Evolutionary conservation across 495 filamentous ascomycete genomes (phyloP), one percentile per base, ranked within the genome.

Genomic region (Talaromyces ruber): DNA sequence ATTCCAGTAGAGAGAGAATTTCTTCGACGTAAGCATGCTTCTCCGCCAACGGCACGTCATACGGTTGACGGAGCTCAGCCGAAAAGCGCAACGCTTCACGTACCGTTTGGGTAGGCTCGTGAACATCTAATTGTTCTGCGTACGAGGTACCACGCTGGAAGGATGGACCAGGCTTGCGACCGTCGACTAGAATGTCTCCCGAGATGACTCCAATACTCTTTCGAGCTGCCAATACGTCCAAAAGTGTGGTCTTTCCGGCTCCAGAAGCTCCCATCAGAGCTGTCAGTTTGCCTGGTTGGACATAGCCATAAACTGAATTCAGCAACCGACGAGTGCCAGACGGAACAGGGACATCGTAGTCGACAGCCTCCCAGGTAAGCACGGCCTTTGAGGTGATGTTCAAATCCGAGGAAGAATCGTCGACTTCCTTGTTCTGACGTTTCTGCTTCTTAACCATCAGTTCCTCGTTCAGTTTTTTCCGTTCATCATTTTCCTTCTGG

Each of bases 201-300:
- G 70, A 70, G 32, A 93, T 86, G n/a, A 92, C 86, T 53, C 91
- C 91, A 61, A 92, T 88, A 64, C 86, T 92, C 73, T 91, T 93
- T 30, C 91, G 76, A 4, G 82, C 76, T 0, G 91, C 91, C 8
- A 95, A 72, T 1, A 92, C 89, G 69, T 95, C 90, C 26, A 95
- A 70, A 2, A 94, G 72, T 0, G 91, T 94, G 0, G 91, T 95
- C 69, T 95, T 95, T 8, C 91, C 91, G 14, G 91, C 91, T n/a
- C 91, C 91, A 1, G 87, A 91, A 12, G 88, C 87, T 11, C 91
- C 91, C 90, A 93, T 92, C 11, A 94, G 73, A n/a, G 90, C 91
- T 2, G 89, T 93, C 8, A 95, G 76, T 67, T 89, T 78, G 1
- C 91, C 90, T 3, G 91, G 90, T 62, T 88, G 84, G 59, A 93